Conservation (phyloP, 305 asterid genomes). For the Withania somnifera region DNA sequence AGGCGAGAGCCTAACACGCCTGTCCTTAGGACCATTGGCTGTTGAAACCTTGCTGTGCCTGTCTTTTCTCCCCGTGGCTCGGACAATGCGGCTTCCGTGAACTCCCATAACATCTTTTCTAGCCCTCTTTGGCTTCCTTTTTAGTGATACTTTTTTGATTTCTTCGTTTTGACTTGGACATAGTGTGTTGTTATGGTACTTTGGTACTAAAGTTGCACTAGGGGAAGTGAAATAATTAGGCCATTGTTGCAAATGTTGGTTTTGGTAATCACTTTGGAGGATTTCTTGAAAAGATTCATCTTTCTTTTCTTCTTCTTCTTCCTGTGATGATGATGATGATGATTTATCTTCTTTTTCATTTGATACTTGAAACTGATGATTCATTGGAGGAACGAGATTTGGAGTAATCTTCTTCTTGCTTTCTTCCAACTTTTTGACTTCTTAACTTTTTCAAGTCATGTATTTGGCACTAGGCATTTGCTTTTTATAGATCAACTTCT, state of each 20-base stretch:
- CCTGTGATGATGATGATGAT: neutral
- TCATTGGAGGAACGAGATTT: neutral
- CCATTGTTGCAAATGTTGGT: neutral
- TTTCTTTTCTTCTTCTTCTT: neutral
- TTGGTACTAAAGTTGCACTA: neutral
- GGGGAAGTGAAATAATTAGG: neutral
- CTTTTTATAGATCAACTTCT: neutral
- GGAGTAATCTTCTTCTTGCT: neutral
- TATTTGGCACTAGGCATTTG: neutral
- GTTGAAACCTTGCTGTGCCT: constrained; percentile 92
- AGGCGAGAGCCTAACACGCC: constrained; percentile 93
- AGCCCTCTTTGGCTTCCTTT: neutral
- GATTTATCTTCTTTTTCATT: neutral
- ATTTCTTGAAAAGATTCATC: neutral
- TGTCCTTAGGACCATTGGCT: constrained; percentile 79
- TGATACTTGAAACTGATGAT: neutral
- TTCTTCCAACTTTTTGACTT: neutral
- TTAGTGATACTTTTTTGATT: neutral
- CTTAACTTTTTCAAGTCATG: neutral
- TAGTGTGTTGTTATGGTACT: neutral
- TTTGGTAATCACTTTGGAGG: neutral
- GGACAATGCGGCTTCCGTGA: constrained; percentile 72
- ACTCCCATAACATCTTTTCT: constrained; percentile 65
- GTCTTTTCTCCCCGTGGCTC: constrained; percentile 75
- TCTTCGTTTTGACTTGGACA: neutral